Conservation (phyloP, 768 basidiomycete species). For the Hypholoma sublateritium region DNA sequence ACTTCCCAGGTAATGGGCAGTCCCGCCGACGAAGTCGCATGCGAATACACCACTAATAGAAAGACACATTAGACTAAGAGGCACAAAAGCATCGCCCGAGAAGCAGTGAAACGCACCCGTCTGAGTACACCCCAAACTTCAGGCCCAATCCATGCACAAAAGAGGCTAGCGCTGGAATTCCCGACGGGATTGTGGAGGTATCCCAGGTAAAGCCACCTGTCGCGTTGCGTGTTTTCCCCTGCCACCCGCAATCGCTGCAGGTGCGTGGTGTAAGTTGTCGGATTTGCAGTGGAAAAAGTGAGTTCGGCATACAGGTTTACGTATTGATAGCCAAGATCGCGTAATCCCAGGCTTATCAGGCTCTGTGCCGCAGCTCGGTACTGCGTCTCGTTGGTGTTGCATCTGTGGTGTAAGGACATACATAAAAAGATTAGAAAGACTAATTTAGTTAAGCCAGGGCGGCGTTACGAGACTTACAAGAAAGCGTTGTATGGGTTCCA, state of each 20-base stretch:
- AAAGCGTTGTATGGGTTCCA: constrained; percentile 52
- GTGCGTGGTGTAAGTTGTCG: not conserved
- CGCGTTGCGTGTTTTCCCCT: constrained; percentile 39
- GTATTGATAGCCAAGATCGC: constrained; percentile 38
- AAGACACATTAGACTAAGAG: not conserved
- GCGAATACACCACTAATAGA: constrained; percentile 39
- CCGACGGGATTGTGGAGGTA: constrained; percentile 35
- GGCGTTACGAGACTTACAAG: constrained; percentile 25
- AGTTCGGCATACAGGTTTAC: constrained; percentile 36
- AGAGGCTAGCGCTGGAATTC: constrained; percentile 36
- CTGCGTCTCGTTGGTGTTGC: constrained; percentile 39
- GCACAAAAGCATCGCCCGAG: not conserved
- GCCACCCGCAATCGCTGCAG: constrained; percentile 50
- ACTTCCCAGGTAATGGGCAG: constrained; percentile 43
- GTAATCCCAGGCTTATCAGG: constrained; percentile 36
- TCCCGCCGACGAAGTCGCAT: constrained; percentile 46
- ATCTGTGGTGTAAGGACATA: constrained; percentile 25
- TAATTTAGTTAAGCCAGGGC: not conserved
- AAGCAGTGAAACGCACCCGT: constrained; percentile 25
- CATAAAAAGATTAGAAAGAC: not conserved
- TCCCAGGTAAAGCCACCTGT: constrained; percentile 45
- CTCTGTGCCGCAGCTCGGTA: constrained; percentile 40
- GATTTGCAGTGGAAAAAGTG: not conserved
- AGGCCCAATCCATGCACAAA: constrained; percentile 40
- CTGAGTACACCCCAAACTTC: constrained; percentile 70